Evolutionary conservation across 139 green algal species (phyloP), one percentile per base, ranked within the genome.

Genomic region (Nannochloris sp.): DNA sequence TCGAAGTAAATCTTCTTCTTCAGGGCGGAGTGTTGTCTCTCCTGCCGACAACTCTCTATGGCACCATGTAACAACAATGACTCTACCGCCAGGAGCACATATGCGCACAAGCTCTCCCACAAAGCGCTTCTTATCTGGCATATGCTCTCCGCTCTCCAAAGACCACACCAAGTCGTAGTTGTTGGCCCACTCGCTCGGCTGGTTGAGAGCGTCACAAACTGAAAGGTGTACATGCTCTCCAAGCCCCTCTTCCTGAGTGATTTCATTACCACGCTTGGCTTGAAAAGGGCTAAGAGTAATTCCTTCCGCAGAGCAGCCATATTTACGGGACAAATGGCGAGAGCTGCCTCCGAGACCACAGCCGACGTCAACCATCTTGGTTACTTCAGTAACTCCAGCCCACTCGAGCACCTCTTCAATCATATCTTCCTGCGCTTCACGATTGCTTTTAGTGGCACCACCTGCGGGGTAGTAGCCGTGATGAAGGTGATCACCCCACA

Each of bases 311-410:
- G 34, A 71, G 65, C 74, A 83, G 27, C 77, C 80, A 59, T 68
- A 86, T 81, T 95, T 96, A 35, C 74, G 63, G 3, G 82, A 67
- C 13, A 99, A 83, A 80, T 98, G 75, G 2, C 93, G 72, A 54
- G 81, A 90, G 71, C 78, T 91, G 55, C 93, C 93, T 25, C 93
- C 93, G 13, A 99, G 90, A 67, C 93, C 93, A 71, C 93, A 99
- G 1, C 93, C 93, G 2, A 99, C 87, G 64, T 99, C 93, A 14
- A 99, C 83, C 75, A 96, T 88, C 72, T 85, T 62, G 4, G 34
- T 14, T 4, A 48, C 33, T 8, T 5, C 14, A 6, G 45, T 64
- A 4, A 91, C 79, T 0, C 81, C 81, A 27, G 91, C 90, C 78
- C 82, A 97, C 6, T 76, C 60, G 0, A 99, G 81, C 0, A 71